Evolutionary conservation across 108 stramenopile genomes (phyloP).

Genomic region (Seminavis robusta): DNA sequence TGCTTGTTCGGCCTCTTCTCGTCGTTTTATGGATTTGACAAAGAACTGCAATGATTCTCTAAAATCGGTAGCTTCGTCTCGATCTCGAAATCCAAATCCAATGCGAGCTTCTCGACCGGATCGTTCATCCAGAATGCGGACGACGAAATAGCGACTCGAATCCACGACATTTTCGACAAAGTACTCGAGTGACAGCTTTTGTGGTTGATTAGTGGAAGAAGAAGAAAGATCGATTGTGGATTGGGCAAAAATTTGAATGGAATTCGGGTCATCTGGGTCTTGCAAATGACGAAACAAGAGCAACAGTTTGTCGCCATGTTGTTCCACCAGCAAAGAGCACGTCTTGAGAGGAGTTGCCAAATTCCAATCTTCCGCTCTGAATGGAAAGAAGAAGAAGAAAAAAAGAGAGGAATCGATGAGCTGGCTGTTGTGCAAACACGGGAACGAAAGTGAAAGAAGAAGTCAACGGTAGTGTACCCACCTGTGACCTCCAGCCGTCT

Average conservation of each 20-base stretch:
- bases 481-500: conserved; percentile 58
- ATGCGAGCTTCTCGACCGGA: conserved; percentile 45
- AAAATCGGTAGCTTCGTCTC: conserved; percentile 73
- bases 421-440: no score
- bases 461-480: conserved; percentile 1
- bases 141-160: conserved; percentile 68
- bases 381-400: background rate
- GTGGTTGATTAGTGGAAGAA: conserved; percentile 12
- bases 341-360: conserved; percentile 64
- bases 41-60: conserved; percentile 68
- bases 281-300: conserved; percentile 23
- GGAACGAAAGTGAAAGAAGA: background rate
- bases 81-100: conserved; percentile 65
- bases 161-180: conserved; percentile 68
- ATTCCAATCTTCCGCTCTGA: conserved; percentile 76
- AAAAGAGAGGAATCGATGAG: no score
- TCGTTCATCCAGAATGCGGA: conserved; percentile 40
- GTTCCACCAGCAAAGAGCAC: conserved; percentile 51
- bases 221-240: conserved; percentile 19
- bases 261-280: no score
- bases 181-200: conserved; percentile 36
- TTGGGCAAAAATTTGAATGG: conserved; percentile 46
- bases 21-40: conserved; percentile 36
- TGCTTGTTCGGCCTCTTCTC: conserved; percentile 41
- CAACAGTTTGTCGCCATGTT: conserved; percentile 29